Conservation (phyloP, 805 yeast species). For the Ogataea ramenticola region DNA sequence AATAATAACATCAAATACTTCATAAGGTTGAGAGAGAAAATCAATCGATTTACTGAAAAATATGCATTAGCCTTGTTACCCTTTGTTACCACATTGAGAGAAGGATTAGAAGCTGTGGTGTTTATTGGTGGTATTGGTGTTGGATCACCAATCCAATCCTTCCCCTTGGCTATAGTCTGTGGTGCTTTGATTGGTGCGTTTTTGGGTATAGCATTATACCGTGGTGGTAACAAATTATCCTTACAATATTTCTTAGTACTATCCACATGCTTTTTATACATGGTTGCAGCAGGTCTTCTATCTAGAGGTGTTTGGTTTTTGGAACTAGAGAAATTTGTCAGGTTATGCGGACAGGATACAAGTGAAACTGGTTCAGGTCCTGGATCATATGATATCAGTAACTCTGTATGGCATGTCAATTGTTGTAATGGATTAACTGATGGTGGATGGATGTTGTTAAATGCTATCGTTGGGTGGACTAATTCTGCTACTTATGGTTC, state of each 20-base stretch:
- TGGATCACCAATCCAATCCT: constrained; percentile 56
- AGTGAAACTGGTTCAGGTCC: constrained; percentile 90
- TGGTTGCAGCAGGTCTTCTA: constrained; percentile 81
- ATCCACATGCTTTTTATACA: constrained; percentile 73
- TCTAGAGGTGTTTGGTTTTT: constrained; percentile 88
- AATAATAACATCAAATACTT: constrained; percentile 7
- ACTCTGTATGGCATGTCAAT: constrained; percentile 89
- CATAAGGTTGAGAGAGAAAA: constrained; percentile 10
- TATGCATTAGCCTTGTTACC: constrained; percentile 73
- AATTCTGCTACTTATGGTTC: constrained; percentile 90
- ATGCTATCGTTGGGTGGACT: constrained; percentile 91
- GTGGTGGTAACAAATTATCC: constrained; percentile 73
- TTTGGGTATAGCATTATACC: constrained; percentile 63
- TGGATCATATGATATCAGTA: constrained; percentile 77
- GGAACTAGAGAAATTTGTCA: constrained; percentile 71
- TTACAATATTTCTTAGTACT: constrained; percentile 65
- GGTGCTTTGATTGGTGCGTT: constrained; percentile 55
- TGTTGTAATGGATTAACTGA: constrained; percentile 92
- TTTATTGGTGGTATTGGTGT: constrained; percentile 86
- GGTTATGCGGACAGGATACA: constrained; percentile 76
- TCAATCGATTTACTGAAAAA: constrained; percentile 38
- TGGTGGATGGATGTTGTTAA: constrained; percentile 86
- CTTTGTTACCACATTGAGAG: constrained; percentile 78
- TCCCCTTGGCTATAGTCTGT: constrained; percentile 53
- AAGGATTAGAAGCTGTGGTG: constrained; percentile 87